These are phyloP conservation scores for Excoecaria agallocha DNA, from an alignment of 345 rosid species.

Conservation along the genomic window DNA sequence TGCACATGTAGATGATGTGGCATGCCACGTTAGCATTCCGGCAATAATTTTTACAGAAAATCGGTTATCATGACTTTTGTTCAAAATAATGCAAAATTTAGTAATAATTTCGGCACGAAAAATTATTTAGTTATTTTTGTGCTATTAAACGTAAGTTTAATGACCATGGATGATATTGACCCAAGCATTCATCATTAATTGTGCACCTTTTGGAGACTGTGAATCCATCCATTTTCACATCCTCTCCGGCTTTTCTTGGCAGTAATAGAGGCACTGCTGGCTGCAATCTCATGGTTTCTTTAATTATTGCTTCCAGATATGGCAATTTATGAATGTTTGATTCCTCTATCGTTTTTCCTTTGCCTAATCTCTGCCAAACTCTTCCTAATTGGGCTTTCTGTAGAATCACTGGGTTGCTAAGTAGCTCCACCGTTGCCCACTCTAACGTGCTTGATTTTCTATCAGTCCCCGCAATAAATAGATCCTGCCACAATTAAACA, in stretches of 20 bases:
- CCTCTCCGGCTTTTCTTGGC: slow-evolving; percentile 36
- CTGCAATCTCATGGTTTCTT: slow-evolving; percentile 55
- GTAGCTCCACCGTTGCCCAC: slow-evolving; percentile 55
- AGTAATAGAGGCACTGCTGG: slow-evolving; percentile 38
- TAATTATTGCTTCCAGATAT: slow-evolving; percentile 44
- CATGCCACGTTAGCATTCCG: no score
- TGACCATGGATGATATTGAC: no score
- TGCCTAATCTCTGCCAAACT: slow-evolving; percentile 28
- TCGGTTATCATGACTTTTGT: no score
- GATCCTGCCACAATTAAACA: no score
- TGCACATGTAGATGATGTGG: no score
- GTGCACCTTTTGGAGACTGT: slow-evolving; percentile 41
- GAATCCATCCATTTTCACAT: slow-evolving; percentile 30
- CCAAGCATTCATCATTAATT: no score
- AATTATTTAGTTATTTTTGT: no score
- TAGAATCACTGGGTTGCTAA: slow-evolving; percentile 30
- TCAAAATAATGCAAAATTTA: no score
- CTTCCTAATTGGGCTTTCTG: slow-evolving; percentile 35
- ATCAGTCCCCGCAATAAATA: slow-evolving; percentile 30
- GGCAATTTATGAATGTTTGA: slow-evolving; percentile 33
- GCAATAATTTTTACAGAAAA: no score
- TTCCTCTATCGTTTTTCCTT: slow-evolving; percentile 32
- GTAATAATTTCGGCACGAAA: no score
- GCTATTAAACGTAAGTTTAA: no score
- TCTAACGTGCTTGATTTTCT: slow-evolving; percentile 49